Conservation (phyloP, 768 basidiomycete genomes). For the Tulasnella sp. region DNA sequence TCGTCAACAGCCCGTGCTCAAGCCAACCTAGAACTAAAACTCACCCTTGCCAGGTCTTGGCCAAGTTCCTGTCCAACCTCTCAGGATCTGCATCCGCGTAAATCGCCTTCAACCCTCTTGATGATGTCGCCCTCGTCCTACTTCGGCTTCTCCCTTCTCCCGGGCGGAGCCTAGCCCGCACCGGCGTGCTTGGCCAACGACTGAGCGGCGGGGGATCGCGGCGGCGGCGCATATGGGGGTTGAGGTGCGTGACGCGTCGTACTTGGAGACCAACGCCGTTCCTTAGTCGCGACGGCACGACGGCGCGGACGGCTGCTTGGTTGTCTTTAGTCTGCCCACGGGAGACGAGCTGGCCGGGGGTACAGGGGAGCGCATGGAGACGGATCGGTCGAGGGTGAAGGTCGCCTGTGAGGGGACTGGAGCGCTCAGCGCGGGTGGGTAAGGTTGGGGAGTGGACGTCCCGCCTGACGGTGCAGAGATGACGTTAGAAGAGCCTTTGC, state of each 20-base stretch:
- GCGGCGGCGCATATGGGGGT: neutral
- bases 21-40: no score
- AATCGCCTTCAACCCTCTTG: no score
- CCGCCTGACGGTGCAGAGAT: constrained; percentile 38
- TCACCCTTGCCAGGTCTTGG: no score
- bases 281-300: no score
- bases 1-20: no score
- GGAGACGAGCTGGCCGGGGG: no score
- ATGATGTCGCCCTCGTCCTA: constrained; percentile 31
- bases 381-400: constrained; percentile 20
- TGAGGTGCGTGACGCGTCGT: constrained; percentile 21
- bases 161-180: constrained; percentile 38
- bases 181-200: constrained; percentile 39
- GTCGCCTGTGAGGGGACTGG: constrained; percentile 39
- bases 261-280: no score
- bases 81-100: no score
- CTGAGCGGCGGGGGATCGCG: constrained; percentile 61
- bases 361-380: constrained; percentile 56
- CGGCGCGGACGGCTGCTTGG: no score
- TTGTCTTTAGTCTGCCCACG: no score
- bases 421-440: constrained; percentile 37
- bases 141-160: constrained; percentile 80
- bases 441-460: constrained; percentile 47
- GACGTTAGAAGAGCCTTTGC: constrained; percentile 38
- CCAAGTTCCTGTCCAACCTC: no score